Percentiles rank a stretch among this genome's conserved stretches.
Evolutionary conservation across 2,329 filamentous ascomycete species (phyloP).

Genomic region (Fusarium equiseti): DNA sequence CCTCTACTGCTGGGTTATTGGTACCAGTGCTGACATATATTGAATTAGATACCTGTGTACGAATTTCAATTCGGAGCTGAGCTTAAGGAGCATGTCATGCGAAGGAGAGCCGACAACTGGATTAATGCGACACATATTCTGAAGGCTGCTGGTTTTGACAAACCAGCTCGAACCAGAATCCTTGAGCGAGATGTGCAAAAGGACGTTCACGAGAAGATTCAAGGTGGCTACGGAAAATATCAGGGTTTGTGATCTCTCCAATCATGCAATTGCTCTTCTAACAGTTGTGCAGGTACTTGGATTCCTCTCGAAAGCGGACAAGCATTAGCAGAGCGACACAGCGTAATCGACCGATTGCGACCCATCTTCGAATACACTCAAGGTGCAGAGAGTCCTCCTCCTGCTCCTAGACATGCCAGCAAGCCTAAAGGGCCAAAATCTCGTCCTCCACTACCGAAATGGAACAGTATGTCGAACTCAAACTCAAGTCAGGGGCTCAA

Average conservation of each 20-base stretch:
- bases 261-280: not conserved
- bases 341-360: slow-evolving; percentile 82
- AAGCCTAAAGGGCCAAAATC: slow-evolving; percentile 81
- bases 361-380: slow-evolving; percentile 91
- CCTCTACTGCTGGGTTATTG: not conserved
- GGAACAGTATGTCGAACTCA: slow-evolving; percentile 51
- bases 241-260: slow-evolving; percentile 71
- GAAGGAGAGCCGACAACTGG: slow-evolving; percentile 92
- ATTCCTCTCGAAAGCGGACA: slow-evolving; percentile 88
- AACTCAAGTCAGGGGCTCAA: not conserved
- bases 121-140: slow-evolving; percentile 99
- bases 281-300: slow-evolving; percentile 79
- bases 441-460: slow-evolving; percentile 68
- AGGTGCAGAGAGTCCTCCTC: slow-evolving; percentile 88
- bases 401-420: slow-evolving; percentile 91
- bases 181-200: slow-evolving; percentile 97
- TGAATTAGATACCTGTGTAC: slow-evolving; percentile 86
- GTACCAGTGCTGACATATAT: slow-evolving; percentile 16
- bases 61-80: slow-evolving; percentile 89
- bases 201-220: slow-evolving; percentile 95
- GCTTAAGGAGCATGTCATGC: slow-evolving; percentile 90
- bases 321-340: slow-evolving; percentile 86
- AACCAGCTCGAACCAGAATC: slow-evolving; percentile 93
- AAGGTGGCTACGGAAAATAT: slow-evolving; percentile 98
- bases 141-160: slow-evolving; percentile 97